phyloP scores from a whole-genome alignment of 202 grass and related monocot species.

The Bolboschoenoplectus hybrid region DNA sequence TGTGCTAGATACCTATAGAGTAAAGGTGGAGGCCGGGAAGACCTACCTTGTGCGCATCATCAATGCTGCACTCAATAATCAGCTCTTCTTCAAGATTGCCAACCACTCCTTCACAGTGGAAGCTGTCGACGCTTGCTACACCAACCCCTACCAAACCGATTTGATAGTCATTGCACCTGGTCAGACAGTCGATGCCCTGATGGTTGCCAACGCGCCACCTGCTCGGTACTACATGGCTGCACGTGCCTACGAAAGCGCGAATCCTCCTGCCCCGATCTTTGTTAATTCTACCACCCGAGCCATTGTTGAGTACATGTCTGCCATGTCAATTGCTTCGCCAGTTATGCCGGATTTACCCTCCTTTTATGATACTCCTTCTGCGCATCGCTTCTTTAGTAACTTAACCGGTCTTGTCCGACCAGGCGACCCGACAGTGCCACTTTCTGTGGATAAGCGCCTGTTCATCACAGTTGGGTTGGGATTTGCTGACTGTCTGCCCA shows the following conservation, averaged over 20 bases:
- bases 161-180: constrained; percentile 66
- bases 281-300: constrained; percentile 48
- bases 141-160: constrained; percentile 64
- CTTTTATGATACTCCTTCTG: constrained; percentile 49
- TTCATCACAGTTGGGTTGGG: constrained; percentile 60
- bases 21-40: constrained; percentile 47
- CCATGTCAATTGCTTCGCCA: not conserved
- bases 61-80: constrained; percentile 71
- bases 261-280: not conserved
- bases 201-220: constrained; percentile 44
- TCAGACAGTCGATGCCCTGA: constrained; percentile 78
- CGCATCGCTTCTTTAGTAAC: constrained; percentile 62
- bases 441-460: constrained; percentile 59
- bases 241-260: constrained; percentile 39
- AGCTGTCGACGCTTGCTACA: constrained; percentile 64
- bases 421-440: constrained; percentile 24
- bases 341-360: constrained; percentile 61
- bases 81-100: constrained; percentile 81
- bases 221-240: constrained; percentile 67
- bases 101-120: constrained; percentile 68
- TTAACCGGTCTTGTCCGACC: constrained; percentile 41
- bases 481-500: constrained; percentile 48
- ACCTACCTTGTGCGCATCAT: constrained; percentile 70
- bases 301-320: constrained; percentile 53
- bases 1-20: constrained; percentile 51